Base-by-base conservation (phyloP, 1,139 yeast genomes). In the Debaryomyces subglobosus region DNA sequence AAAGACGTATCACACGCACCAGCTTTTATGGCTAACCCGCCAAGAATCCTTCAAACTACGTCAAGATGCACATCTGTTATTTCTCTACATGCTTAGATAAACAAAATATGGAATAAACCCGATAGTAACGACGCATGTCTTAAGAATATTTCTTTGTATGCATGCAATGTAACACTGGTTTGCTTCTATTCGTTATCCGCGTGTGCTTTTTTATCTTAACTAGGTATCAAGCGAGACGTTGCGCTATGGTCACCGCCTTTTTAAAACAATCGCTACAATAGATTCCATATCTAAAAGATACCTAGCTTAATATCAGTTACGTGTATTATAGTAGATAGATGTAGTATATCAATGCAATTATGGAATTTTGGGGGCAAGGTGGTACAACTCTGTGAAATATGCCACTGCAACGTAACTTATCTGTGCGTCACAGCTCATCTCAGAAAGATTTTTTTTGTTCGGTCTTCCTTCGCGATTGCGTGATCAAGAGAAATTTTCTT, bases 401-500 rank as follows among this genome's bases (percentile, higher is more conserved):
- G 13, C 38, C 25, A 6, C 21, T 20, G 18, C 15, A 21, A 12
- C 24, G 16, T 35, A 21, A 35, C 4, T 6, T 12, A 15, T 38
- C 5, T 24, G 21, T 15, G 24, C 12, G 7, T 15, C 9, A n/a
- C 33, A 16, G 20, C 41, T 36, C 46, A 43, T 43, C 46, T 36
- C 46, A 5, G 15, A 40, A 27, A 39, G 27, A 37, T 21, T 15
- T 35, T 35, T 33, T 35, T 35, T 16, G 21, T 18, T 25, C 40
- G 8, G 29, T 39, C 35, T 38, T 29, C 21, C 20, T 27, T 37
- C 27, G 35, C 25, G 35, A 36, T 44, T 44, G 46, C 46, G 46
- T 38, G 46, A 44, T 30, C 32, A 42, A 44, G 32, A 44, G 46
- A 44, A 44, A 44, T 38, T 44, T 37, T 29, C 35, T 27, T 27